Percentiles rank a stretch among this genome's conserved stretches.
Conservation (phyloP, 176 grass and related monocot genomes). For the Alopecurus myosuroides region DNA sequence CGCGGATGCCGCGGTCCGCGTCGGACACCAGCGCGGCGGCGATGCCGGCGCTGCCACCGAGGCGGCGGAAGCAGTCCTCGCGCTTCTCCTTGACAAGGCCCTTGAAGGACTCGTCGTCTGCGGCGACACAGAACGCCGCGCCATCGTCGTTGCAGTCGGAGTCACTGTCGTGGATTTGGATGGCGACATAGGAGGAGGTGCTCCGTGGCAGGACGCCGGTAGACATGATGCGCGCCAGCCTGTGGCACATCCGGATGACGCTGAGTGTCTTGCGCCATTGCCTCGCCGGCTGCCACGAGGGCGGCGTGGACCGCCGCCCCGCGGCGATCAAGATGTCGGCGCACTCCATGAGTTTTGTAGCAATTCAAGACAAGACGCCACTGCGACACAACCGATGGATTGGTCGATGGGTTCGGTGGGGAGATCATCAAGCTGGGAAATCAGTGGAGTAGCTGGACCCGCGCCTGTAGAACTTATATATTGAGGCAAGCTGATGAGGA, state of each 20-base stretch:
- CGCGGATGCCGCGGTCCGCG: constrained; percentile 34
- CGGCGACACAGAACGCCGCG: neutral
- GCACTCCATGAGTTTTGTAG: neutral
- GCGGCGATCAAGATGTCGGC: neutral
- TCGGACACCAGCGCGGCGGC: constrained; percentile 18
- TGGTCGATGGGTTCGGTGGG: too few relatives aligned
- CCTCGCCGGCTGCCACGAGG: neutral
- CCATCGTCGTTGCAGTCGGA: neutral
- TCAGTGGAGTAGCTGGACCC: too few relatives aligned
- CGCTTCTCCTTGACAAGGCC: constrained; percentile 48
- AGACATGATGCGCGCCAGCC: neutral
- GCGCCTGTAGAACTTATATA: too few relatives aligned
- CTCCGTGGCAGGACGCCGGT: neutral
- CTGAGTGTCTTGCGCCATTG: constrained; percentile 33
- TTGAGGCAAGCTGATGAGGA: too few relatives aligned
- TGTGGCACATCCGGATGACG: constrained; percentile 45
- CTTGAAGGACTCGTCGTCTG: constrained; percentile 3
- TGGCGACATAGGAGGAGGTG: constrained; percentile 22
- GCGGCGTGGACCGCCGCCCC: neutral
- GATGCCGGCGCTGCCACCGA: constrained; percentile 34
- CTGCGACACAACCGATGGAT: neutral
- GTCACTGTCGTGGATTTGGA: neutral
- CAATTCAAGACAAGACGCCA: neutral
- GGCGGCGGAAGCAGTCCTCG: neutral
- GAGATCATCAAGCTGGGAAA: too few relatives aligned